phyloP scores from a whole-genome alignment of 257 asterid species.

The Catharanthus roseus region DNA sequence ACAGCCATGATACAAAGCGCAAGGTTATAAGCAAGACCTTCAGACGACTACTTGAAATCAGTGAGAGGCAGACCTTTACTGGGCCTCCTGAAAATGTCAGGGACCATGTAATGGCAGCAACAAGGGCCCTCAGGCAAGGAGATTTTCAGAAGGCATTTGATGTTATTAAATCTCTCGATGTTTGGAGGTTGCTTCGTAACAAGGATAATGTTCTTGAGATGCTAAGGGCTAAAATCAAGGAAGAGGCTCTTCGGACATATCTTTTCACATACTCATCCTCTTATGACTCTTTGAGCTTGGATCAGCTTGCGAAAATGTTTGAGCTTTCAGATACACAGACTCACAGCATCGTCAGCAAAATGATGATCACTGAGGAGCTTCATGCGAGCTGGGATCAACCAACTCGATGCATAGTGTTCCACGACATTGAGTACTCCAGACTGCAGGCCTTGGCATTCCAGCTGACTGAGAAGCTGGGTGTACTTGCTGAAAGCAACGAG shows the following conservation, averaged over 20 bases:
- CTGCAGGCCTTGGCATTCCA: slow-evolving; percentile 78
- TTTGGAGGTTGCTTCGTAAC: slow-evolving; percentile 73
- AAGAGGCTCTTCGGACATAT: slow-evolving; percentile 86
- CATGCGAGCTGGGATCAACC: slow-evolving; percentile 98
- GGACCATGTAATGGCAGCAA: slow-evolving; percentile 96
- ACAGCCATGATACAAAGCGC: slow-evolving; percentile 71
- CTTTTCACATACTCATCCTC: slow-evolving; percentile 74
- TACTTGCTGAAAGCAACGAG: slow-evolving; percentile 83
- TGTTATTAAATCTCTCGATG: slow-evolving; percentile 65
- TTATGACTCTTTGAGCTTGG: slow-evolving; percentile 68
- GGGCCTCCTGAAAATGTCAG: slow-evolving; percentile 97
- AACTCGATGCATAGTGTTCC: slow-evolving; percentile 70
- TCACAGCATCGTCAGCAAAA: slow-evolving; percentile 64
- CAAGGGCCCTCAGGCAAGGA: slow-evolving; percentile 79
- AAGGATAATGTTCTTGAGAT: slow-evolving; percentile 67
- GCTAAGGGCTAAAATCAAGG: slow-evolving; percentile 80
- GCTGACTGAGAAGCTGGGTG: slow-evolving; percentile 63
- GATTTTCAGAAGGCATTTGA: slow-evolving; percentile 65
- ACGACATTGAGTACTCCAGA: slow-evolving; percentile 71
- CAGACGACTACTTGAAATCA: slow-evolving; percentile 65
- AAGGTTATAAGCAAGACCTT: slow-evolving; percentile 79
- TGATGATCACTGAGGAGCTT: slow-evolving; percentile 93
- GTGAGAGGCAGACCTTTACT: slow-evolving; percentile 83
- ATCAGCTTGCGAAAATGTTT: slow-evolving; percentile 75
- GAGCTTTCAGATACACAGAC: slow-evolving; percentile 63